Conservation (phyloP, 345 rosid genomes). For the Clarkia xantiana region DNA sequence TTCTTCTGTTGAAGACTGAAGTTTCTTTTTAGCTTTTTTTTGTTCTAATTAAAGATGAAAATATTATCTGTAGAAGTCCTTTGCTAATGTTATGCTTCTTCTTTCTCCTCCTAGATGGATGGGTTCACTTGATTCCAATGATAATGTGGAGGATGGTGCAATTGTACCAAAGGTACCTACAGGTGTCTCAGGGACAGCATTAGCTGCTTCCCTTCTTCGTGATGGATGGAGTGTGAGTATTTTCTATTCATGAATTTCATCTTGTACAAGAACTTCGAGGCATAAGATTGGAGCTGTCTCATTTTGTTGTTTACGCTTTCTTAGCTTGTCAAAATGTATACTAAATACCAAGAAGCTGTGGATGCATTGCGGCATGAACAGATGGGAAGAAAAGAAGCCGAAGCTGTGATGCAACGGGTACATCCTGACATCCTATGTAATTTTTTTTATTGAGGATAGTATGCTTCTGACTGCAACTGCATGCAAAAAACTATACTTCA, state of each 20-base stretch:
- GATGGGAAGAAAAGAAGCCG: conserved; percentile 92
- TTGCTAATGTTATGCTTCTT: background rate
- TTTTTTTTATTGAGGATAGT: background rate
- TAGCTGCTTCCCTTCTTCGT: conserved; percentile 90
- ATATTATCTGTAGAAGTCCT: no score
- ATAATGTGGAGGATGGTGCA: conserved; percentile 25
- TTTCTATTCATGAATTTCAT: background rate
- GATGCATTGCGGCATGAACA: conserved; percentile 96
- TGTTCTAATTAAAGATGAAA: no score
- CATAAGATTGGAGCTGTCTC: conserved; percentile 1
- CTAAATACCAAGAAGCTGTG: conserved; percentile 91
- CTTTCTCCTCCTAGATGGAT: conserved; percentile 21
- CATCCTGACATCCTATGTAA: conserved; percentile 1
- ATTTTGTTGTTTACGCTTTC: background rate
- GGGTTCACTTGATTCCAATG: conserved; percentile 23
- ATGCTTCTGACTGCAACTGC: no score
- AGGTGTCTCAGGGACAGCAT: conserved; percentile 89
- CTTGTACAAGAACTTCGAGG: no score
- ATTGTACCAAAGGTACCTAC: conserved; percentile 68
- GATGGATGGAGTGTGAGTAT: conserved; percentile 99
- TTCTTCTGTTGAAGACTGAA: no score
- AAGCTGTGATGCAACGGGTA: conserved; percentile 81
- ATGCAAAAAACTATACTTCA: no score
- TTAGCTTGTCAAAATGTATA: conserved; percentile 82
- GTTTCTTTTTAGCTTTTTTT: no score